Evolutionary conservation across 768 basidiomycete genomes (phyloP), one percentile per base, ranked within the genome.

Genomic region (Leucocoprinus birnbaumii): DNA sequence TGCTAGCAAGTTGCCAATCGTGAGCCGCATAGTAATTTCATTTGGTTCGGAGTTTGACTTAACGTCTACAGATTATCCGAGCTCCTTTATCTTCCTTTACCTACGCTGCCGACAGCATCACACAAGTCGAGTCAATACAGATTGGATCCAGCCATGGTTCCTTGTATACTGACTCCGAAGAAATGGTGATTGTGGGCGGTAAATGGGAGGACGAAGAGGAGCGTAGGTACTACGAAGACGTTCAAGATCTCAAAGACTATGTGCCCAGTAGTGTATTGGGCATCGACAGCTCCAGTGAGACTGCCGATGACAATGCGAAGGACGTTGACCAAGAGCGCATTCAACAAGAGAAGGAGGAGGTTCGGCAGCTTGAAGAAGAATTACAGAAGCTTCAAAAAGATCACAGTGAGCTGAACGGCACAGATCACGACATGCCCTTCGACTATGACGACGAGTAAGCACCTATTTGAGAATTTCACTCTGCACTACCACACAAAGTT

Each of bases 121-220:
- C 86, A 89, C 59, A 90, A 90, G 62, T 80, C 85, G 0, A 89
- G 62, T 92, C 91, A 0, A 92, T 94, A 40, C 76, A 86, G 40
- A 89, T 94, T 26, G 89, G 87, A 18, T 66, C 82, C 51, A 68
- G 73, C 56, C 64, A 68, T 11, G 72, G 61, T 52, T 66, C 68
- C 8, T 53, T 70, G 19, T 63, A 65, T 10, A 73, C 75, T 5
- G 84, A 85, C 10, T 73, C 77, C 1, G 88, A 93, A 7, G 84
- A 89, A 43, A 64, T 73, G 22, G 60, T 74, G 9, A 68, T 68
- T 3, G 71, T 78, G 2, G 87, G 89, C 5, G 89, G 94, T 3
- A 94, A 98, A 68, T 99, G 97, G 97, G 93, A 93, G 68, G 97
- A 98, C 62, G 97, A 98, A 61, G 96, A 99, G 72, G 96, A 98